Base-by-base conservation (phyloP, 2,329 filamentous ascomycete species). In the Orbilia quercus region DNA sequence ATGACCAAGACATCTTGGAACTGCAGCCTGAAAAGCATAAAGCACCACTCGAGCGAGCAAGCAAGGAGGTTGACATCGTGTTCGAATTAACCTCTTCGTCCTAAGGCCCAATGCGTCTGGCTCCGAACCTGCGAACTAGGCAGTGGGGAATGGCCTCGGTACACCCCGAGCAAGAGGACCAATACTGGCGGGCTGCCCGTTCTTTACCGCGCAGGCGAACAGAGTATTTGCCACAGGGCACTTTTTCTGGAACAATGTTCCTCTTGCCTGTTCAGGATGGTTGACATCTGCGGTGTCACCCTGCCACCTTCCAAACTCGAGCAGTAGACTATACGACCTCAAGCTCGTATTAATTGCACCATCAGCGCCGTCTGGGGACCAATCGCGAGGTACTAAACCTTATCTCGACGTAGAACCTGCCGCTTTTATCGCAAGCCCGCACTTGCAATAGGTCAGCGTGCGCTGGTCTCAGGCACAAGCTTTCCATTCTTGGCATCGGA, bases 221-320 rank as follows among this genome's bases (percentile, higher is more conserved):
- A 25, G 53, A 40, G 11, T 20, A 45, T 38, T 73, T 50, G 69
- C 60, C 58, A 59, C 45, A 50, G 20, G 18, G 14, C 22, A 14
- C 47, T 55, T 36, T 44, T 57, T 60, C 58, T 60, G 48, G 69
- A 73, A 66, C 23, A 55, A 55, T 22, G 34, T 47, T 45, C 14
- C 66, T 73, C 69, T 60, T 73, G 36, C 69, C 60, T 7, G 5
- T 73, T 73, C 47, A 60, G 69, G 69, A 38, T 73, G 69, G 60
- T 73, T 73, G 69, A 73, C 69, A 73, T 63, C 28, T 66, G 60
- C 60, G 34, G 42, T 71, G 54, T 54, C 9, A 65, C 59, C 48
- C 50, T 34, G 38, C 38, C 47, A 66, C 69, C 69, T 73, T 66
- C 69, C 69, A 44, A n/a, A 50, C 54, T 54, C 65, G 11, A 47